phyloP scores from a whole-genome alignment of 148 eudicot species.

The Bassia scoparia region DNA sequence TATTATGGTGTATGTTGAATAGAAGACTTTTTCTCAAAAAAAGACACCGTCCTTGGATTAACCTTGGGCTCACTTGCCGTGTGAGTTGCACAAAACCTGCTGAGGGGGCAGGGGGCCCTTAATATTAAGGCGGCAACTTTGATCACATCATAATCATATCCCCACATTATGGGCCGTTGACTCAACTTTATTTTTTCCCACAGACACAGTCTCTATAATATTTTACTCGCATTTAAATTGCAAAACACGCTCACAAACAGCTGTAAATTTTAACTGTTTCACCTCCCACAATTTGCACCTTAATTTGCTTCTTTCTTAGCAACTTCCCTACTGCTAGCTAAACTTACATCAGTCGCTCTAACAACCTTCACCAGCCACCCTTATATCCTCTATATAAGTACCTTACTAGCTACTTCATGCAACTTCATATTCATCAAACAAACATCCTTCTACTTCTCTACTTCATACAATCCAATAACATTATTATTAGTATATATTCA shows the following conservation, averaged over 20 bases:
- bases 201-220: not conserved
- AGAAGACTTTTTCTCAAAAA: constrained; percentile 11
- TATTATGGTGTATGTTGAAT: not conserved
- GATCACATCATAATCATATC: constrained; percentile 10
- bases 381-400: constrained; percentile 23
- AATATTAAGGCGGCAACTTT: constrained; percentile 19
- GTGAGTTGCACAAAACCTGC: constrained; percentile 12
- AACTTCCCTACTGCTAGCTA: constrained; percentile 5
- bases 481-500: not conserved
- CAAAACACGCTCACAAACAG: not conserved
- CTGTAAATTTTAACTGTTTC: constrained; percentile 26
- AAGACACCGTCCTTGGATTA: not conserved
- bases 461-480: no score
- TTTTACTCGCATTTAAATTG: not conserved
- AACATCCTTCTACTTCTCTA: not conserved
- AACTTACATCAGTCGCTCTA: not conserved
- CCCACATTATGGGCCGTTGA: not conserved
- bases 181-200: not conserved
- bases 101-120: not conserved
- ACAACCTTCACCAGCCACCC: constrained; percentile 31
- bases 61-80: not conserved
- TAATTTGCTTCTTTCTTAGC: constrained; percentile 8
- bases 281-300: not conserved
- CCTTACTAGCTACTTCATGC: constrained; percentile 18
- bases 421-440: not conserved